Evolutionary conservation across 2,329 filamentous ascomycete species (phyloP), one percentile per base, ranked within the genome.

Genomic region (Boeremia lycopersici): DNA sequence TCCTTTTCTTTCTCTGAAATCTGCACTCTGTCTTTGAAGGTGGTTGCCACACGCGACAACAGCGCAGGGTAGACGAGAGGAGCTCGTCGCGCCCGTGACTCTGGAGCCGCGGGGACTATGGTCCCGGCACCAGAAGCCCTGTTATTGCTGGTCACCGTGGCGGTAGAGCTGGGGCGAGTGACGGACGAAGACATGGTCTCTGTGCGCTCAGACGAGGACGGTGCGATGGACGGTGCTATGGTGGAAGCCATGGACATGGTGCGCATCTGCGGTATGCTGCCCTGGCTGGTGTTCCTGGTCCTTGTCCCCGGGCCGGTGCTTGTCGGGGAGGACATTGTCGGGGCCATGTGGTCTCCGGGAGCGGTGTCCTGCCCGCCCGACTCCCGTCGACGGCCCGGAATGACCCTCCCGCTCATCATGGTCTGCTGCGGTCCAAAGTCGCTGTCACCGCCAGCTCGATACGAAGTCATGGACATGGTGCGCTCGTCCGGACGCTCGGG

Each of bases 161-260:
- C 65, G 3, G 66, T 70, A n/a, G 69, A 78, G 68, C 57, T 78
- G 56, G 62, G 70, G 11, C 69, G 70, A 12, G 67, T 67, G 84
- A 80, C 42, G 82, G 79, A 74, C 9, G 71, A 67, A 19, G 79
- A 78, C 78, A 81, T 81, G 74, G 83, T 84, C 62, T 85, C 84
- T 30, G 81, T 82, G 48, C 79, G 81, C 61, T 86, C 83, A n/a
- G 89, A 84, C 8, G 86, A 83, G 7, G 87, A 81, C 0, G 46
- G 52, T 29, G 52, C 52, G 41, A 55, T 55, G 17, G 52, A 55
- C n/a, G 52, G 52, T 1, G 85, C 84, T 51, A 91, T 83, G 8
- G 89, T 93, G 19, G 92, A 96, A 29, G 93, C 91, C 90, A 96
- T 96, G 1, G 92, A 96, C 87, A 96, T 93, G 38, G 91, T 89